Percentiles rank a stretch among this genome's conserved stretches.
phyloP scores from a whole-genome alignment of 768 basidiomycete genomes.

The Lactarius tabidus region DNA sequence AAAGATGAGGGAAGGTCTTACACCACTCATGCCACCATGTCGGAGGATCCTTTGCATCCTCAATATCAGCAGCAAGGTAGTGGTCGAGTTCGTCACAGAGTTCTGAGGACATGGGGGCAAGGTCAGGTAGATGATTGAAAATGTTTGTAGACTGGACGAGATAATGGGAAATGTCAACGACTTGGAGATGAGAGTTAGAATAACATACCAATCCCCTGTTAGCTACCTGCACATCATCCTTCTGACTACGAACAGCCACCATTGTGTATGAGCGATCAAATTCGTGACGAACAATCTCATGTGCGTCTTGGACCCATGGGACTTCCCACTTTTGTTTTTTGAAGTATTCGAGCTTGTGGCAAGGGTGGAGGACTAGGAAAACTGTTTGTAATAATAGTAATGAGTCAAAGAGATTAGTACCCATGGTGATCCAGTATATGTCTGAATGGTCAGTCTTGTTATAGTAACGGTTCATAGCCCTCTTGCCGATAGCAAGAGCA shows the following conservation, averaged over 20 bases:
- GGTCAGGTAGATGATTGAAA: background rate
- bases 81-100: background rate
- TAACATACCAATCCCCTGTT: no score
- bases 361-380: background rate
- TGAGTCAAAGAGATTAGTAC: background rate
- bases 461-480: slow-evolving; percentile 31
- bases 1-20: no score
- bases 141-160: background rate
- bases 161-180: no score
- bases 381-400: background rate
- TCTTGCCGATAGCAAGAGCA: slow-evolving; percentile 23
- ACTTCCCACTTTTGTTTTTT: background rate
- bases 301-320: background rate
- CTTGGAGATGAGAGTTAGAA: no score
- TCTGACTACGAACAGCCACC: rapidly evolving
- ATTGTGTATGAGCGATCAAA: background rate
- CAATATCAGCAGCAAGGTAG: background rate
- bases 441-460: slow-evolving; percentile 27
- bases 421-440: slow-evolving; percentile 25
- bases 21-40: background rate
- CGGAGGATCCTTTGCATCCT: background rate
- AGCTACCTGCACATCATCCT: no score
- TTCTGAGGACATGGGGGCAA: background rate
- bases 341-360: background rate
- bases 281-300: background rate